A percentile compares a stretch with the other conserved stretches of the same genome.
Conservation (phyloP, 148 eudicot genomes). For the Suaeda aralocaspica region DNA sequence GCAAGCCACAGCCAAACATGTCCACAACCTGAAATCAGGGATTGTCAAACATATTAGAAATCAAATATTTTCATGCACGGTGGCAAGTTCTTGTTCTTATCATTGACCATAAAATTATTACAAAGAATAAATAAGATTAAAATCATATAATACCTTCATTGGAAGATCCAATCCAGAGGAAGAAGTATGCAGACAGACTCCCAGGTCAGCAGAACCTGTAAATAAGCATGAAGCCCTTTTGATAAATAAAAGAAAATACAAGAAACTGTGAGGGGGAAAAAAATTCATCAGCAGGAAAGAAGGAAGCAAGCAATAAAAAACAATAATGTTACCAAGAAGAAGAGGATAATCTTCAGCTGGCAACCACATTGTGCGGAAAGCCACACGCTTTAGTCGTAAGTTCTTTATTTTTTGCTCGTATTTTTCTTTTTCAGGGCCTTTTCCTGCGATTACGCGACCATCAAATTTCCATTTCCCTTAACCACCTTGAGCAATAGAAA, state of each 20-base stretch:
- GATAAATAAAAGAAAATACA: not conserved
- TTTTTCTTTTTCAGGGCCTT: constrained; percentile 92
- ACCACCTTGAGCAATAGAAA: constrained; percentile 9
- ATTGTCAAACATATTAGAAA: constrained; percentile 5
- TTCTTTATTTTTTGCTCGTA: constrained; percentile 81
- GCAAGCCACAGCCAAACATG: constrained; percentile 98
- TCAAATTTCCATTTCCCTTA: not conserved
- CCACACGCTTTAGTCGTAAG: constrained; percentile 83
- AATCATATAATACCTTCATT: constrained; percentile 63
- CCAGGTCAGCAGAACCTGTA: constrained; percentile 93
- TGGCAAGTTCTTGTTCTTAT: not conserved
- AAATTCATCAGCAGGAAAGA: not conserved
- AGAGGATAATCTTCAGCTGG: constrained; percentile 89
- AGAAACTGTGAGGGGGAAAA: not conserved
- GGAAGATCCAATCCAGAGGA: constrained; percentile 98
- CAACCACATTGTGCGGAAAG: constrained; percentile 98
- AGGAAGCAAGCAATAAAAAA: not conserved
- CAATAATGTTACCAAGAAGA: constrained; percentile 63
- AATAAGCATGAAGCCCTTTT: constrained; percentile 4
- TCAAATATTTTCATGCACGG: not conserved
- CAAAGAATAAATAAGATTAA: not conserved
- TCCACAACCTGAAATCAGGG: constrained; percentile 68
- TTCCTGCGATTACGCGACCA: constrained; percentile 42
- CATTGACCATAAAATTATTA: not conserved
- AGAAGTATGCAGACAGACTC: constrained; percentile 95